Conservation (phyloP, 805 yeast species). For the Ascoidea asiatica region DNA sequence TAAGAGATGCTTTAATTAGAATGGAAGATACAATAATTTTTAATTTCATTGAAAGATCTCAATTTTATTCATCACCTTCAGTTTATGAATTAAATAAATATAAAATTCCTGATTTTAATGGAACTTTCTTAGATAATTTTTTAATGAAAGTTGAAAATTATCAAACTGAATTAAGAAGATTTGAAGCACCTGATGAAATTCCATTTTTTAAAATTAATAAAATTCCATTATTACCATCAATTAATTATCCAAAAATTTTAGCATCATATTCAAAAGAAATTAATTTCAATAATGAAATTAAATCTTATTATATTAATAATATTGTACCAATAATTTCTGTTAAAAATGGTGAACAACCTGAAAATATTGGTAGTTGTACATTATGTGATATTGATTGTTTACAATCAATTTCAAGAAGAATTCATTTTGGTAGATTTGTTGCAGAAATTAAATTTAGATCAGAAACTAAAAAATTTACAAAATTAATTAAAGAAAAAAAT, state of each 20-base stretch:
- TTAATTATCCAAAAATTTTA: conserved; percentile 66
- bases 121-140: conserved; percentile 82
- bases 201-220: conserved; percentile 71
- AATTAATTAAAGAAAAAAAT: conserved; percentile 54
- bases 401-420: conserved; percentile 81
- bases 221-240: conserved; percentile 66
- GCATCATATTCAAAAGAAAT: conserved; percentile 65
- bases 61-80: conserved; percentile 61
- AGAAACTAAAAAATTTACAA: conserved; percentile 49
- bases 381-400: conserved; percentile 74
- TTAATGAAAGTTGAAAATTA: conserved; percentile 59
- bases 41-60: conserved; percentile 85
- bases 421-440: conserved; percentile 95
- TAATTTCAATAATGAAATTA: conserved; percentile 62
- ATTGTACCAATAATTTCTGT: conserved; percentile 68
- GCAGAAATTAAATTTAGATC: conserved; percentile 85
- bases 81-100: conserved; percentile 52
- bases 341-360: conserved; percentile 58
- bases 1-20: conserved; percentile 70
- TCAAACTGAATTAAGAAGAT: conserved; percentile 76
- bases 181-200: conserved; percentile 86
- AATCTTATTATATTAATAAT: conserved; percentile 49
- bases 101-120: conserved; percentile 53
- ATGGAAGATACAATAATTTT: conserved; percentile 97
- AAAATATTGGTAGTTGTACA: conserved; percentile 81